Evolutionary conservation across 495 filamentous ascomycete genomes (phyloP).

Genomic region (Penicillium coprophilum): DNA sequence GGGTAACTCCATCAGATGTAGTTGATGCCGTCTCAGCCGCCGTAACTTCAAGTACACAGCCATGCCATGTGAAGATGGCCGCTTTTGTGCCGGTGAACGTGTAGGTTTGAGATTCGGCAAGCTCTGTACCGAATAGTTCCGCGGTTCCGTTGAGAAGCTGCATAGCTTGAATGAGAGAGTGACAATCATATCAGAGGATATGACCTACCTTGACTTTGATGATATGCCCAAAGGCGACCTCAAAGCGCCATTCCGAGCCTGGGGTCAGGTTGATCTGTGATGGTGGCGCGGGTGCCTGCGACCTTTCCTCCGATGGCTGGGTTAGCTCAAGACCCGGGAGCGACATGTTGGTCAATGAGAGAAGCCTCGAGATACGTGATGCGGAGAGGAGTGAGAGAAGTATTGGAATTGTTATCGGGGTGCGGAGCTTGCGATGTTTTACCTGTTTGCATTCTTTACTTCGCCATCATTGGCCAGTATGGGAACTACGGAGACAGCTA

Average conservation of each 20-base stretch:
- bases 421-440: constrained; percentile 4
- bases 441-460: constrained; percentile 1
- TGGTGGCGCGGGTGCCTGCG: constrained; percentile 40
- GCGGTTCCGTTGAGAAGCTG: constrained; percentile 78
- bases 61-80: constrained; percentile 88
- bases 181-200: neutral
- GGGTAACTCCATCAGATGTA: constrained; percentile 23
- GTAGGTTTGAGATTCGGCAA: constrained; percentile 77
- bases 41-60: constrained; percentile 76
- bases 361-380: neutral
- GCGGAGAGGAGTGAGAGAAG: neutral
- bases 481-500: neutral
- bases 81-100: constrained; percentile 80
- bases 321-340: constrained; percentile 50
- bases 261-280: constrained; percentile 47
- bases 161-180: constrained; percentile 22
- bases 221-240: constrained; percentile 67
- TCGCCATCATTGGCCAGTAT: neutral
- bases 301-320: constrained; percentile 42
- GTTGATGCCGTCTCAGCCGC: constrained; percentile 43
- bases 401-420: neutral
- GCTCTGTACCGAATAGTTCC: constrained; percentile 94
- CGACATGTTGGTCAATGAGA: constrained; percentile 36
- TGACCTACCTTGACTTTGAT: constrained; percentile 59
- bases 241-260: constrained; percentile 85